Base-by-base conservation (phyloP, 345 rosid genomes). In the Citrus cavaleriei region DNA sequence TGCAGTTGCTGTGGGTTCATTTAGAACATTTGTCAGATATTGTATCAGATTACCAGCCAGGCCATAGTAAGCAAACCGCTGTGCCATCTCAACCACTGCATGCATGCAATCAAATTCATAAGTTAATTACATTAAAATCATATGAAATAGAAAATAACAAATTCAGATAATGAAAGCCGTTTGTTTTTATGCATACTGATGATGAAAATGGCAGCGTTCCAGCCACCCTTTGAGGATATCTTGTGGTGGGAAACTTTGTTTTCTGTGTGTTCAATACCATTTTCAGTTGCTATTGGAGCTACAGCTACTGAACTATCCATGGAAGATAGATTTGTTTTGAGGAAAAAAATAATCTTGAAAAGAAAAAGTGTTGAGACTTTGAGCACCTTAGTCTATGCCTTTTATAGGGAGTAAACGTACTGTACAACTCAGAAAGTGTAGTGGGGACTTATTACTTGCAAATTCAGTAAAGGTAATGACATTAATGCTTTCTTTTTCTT, bases 191-290 rank as follows among this genome's bases (percentile, higher is more conserved):
- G 59, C 92, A 85, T 86, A 95, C 98, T 89, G 61, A 90, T 91
- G 84, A 93, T 85, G 86, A 93, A 93, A 83, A 93, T 77, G 86
- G 97, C 99, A n/a, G 98, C 86, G 72, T 35, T 79, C 99, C 99
- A 95, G 61, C 96, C 99, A 66, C 97, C 93, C 72, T 72, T 88
- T 25, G 80, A 54, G 62, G 79, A 21, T 37, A 46, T 75, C 24
- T 42, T 62, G 0, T 10, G 32, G 57, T 80, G 34, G 28, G 78
- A 60, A 37, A 40, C 3, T 25, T 68, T 61, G 18, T 75, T 64
- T 22, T 14, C 40, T 18, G 70, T 34, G 18, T 27, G 35, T 61
- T 76, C 65, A 19, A 51, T 10, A 71, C 68, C 67, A 58, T 64
- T 63, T 58, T 81, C 80, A 6, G 19, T 54, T 54, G 22, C 58